phyloP scores from a whole-genome alignment of 306 rosid species.

The Potentilla sterilis region DNA sequence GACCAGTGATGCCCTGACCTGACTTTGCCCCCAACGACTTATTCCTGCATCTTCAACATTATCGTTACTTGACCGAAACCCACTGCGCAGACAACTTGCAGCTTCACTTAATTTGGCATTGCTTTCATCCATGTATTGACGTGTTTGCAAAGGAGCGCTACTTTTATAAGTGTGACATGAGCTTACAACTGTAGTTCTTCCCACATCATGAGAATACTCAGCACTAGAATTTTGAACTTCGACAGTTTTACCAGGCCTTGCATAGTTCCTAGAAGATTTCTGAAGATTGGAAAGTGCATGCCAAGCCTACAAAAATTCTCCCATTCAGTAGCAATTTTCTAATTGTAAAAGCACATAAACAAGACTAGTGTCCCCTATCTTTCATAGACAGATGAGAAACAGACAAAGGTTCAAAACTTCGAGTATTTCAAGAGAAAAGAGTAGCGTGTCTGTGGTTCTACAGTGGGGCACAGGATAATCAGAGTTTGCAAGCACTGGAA shows the following conservation, averaged over 20 bases:
- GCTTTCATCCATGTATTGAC: slow-evolving; percentile 22
- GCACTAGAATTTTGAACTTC: slow-evolving; percentile 32
- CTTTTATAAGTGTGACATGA: slow-evolving; percentile 27
- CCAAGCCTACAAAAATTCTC: slow-evolving; percentile 66
- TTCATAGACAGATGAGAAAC: not conserved
- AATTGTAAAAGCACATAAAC: slow-evolving; percentile 4
- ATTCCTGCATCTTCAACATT: slow-evolving; percentile 33
- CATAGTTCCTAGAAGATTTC: slow-evolving; percentile 52
- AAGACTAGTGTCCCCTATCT: not conserved
- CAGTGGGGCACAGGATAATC: not conserved
- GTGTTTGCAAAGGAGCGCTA: slow-evolving; percentile 20
- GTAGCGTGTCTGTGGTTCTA: no score
- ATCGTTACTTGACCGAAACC: slow-evolving; percentile 26
- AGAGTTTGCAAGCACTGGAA: not conserved
- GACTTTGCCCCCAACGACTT: slow-evolving; percentile 30
- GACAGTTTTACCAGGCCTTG: slow-evolving; percentile 61
- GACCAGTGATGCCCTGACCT: slow-evolving; percentile 37
- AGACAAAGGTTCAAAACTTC: slow-evolving; percentile 1
- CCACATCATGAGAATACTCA: slow-evolving; percentile 28
- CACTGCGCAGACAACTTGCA: slow-evolving; percentile 15
- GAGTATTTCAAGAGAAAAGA: not conserved
- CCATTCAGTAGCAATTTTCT: slow-evolving; percentile 19
- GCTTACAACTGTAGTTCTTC: slow-evolving; percentile 34
- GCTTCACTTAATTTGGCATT: slow-evolving; percentile 31
- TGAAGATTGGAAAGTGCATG: slow-evolving; percentile 59